Conservation (phyloP, 2,329 filamentous ascomycete species). For the Conoideocrella luteorostrata region DNA sequence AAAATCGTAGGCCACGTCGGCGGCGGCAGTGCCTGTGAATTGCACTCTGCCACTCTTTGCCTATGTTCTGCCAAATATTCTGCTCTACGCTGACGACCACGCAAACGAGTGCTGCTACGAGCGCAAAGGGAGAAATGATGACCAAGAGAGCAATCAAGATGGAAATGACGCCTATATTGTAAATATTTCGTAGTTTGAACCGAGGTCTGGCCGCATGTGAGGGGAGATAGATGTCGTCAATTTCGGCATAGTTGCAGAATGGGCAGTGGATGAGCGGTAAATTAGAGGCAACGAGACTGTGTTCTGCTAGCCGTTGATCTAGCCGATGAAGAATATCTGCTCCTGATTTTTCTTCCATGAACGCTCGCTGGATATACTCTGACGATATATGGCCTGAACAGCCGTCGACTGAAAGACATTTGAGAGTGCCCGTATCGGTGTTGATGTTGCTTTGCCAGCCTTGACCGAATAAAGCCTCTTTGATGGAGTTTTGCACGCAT, state of each 20-base stretch:
- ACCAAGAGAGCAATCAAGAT: slow-evolving; percentile 49
- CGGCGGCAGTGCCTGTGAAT: slow-evolving; percentile 63
- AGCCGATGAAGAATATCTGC: slow-evolving; percentile 67
- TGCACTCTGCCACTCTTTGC: slow-evolving; percentile 49
- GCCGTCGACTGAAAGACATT: slow-evolving; percentile 75
- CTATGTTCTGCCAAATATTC: slow-evolving; percentile 35
- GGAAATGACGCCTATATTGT: slow-evolving; percentile 43
- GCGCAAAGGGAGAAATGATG: slow-evolving; percentile 46
- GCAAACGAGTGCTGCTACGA: slow-evolving; percentile 40
- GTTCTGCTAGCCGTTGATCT: slow-evolving; percentile 71
- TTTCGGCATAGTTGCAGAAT: slow-evolving; percentile 86
- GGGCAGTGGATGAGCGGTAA: slow-evolving; percentile 78
- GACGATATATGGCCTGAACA: slow-evolving; percentile 70
- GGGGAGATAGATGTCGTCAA: slow-evolving; percentile 68
- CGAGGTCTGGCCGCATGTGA: slow-evolving; percentile 47
- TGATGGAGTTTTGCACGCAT: slow-evolving; percentile 75
- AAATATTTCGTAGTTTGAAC: slow-evolving; percentile 46
- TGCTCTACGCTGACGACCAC: slow-evolving; percentile 36
- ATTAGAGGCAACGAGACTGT: slow-evolving; percentile 65
- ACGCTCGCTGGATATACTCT: slow-evolving; percentile 64
- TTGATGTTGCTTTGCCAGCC: slow-evolving; percentile 81
- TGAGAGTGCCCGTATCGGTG: slow-evolving; percentile 63
- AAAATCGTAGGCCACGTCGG: slow-evolving; percentile 68
- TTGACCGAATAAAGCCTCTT: slow-evolving; percentile 88
- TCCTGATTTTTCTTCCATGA: slow-evolving; percentile 63